Evolutionary conservation across 2,329 filamentous ascomycete genomes (phyloP).

Genomic region (Xylariaceae sp.): DNA sequence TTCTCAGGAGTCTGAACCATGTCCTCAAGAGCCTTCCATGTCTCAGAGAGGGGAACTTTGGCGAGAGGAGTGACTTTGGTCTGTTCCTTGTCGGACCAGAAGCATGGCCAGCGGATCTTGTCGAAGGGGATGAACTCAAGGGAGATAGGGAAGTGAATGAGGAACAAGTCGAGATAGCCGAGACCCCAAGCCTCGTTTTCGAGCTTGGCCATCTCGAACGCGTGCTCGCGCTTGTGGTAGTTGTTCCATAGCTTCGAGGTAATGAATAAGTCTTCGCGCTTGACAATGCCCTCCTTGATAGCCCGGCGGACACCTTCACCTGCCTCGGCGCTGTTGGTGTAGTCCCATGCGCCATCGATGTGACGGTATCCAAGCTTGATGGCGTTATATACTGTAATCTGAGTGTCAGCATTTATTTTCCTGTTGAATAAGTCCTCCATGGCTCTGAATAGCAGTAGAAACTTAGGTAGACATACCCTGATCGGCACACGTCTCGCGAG

Average conservation of each 20-base stretch:
- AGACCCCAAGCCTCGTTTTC: conserved; percentile 67
- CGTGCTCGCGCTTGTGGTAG: conserved; percentile 65
- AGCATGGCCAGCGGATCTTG: conserved; percentile 47
- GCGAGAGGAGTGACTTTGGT: conserved; percentile 53
- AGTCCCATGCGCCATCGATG: conserved; percentile 61
- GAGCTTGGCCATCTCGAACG: conserved; percentile 63
- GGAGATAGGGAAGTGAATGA: conserved; percentile 67
- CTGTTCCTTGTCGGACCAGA: conserved; percentile 50
- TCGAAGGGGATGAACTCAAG: conserved; percentile 51
- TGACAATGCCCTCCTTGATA: conserved; percentile 63
- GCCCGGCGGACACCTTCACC: conserved; percentile 66
- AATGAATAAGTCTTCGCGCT: conserved; percentile 68
- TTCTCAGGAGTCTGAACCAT: conserved; percentile 63
- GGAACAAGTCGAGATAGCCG: conserved; percentile 72
- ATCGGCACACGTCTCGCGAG: conserved; percentile 42
- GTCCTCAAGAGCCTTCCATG: conserved; percentile 80
- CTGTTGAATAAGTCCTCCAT: background rate
- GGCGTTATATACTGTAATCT: conserved; percentile 64
- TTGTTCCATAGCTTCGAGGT: conserved; percentile 73
- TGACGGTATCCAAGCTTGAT: conserved; percentile 60
- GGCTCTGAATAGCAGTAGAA: conserved; percentile 55
- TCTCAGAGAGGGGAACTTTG: conserved; percentile 78
- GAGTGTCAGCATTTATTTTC: conserved; percentile 44
- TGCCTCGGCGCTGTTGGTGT: conserved; percentile 70
- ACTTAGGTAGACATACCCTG: conserved; percentile 47